Conservation (phyloP, 1,139 yeast genomes). For the Yamadazyma jaroonii region DNA sequence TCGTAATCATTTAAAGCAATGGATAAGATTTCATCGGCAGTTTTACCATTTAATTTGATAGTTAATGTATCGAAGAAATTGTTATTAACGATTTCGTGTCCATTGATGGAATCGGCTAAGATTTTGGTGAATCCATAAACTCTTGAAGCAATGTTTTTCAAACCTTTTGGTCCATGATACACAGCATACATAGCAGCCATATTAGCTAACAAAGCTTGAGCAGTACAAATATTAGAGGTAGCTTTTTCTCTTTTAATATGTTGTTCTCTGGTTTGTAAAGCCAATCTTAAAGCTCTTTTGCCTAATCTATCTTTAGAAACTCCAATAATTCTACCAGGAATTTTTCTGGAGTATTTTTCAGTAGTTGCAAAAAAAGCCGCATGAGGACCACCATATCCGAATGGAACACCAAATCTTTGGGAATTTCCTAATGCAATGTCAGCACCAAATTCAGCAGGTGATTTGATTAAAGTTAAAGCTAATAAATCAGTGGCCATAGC, state of each 20-base stretch:
- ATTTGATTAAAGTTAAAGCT: constrained; percentile 79
- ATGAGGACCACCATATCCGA: constrained; percentile 98
- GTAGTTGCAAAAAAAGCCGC: constrained; percentile 95
- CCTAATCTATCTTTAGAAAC: constrained; percentile 90
- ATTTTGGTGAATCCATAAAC: constrained; percentile 73
- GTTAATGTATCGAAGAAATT: constrained; percentile 90
- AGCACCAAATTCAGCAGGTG: constrained; percentile 86
- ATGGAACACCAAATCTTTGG: constrained; percentile 96
- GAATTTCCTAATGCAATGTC: constrained; percentile 92
- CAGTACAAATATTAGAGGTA: constrained; percentile 95
- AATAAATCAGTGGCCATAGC: constrained; percentile 87
- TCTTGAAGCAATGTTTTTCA: constrained; percentile 73
- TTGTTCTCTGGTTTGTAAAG: constrained; percentile 96
- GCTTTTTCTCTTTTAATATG: constrained; percentile 97
- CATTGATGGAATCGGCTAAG: constrained; percentile 57
- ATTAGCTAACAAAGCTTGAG: constrained; percentile 94
- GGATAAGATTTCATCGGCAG: constrained; percentile 55
- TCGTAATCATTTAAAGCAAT: constrained; percentile 60
- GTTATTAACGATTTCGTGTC: constrained; percentile 53
- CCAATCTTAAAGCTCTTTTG: constrained; percentile 82
- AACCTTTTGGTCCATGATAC: constrained; percentile 94
- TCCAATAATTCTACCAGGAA: constrained; percentile 96
- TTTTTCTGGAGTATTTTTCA: constrained; percentile 76
- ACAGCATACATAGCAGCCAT: constrained; percentile 95
- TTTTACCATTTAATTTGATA: constrained; percentile 50